Percentiles rank a stretch among this genome's conserved stretches.
These are phyloP conservation scores for Kuraishia hungarica DNA, from an alignment of 805 yeast species.

Conservation along the genomic window DNA sequence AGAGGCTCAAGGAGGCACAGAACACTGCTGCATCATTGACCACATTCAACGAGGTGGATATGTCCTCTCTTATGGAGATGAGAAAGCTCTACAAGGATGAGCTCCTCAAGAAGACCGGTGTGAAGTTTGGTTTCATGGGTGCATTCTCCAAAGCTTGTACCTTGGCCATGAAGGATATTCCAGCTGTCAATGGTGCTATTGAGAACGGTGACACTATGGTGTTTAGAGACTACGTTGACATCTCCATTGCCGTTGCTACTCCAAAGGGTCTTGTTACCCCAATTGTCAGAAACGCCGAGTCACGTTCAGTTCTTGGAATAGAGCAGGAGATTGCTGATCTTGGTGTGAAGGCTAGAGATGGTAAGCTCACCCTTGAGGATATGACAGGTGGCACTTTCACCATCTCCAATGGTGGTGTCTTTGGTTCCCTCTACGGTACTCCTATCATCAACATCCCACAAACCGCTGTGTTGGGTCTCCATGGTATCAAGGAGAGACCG, in stretches of 20 bases:
- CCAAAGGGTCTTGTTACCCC: conserved; percentile 99
- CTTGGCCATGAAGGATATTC: conserved; percentile 89
- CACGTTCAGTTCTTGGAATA: conserved; percentile 76
- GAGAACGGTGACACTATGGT: conserved; percentile 89
- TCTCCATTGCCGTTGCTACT: conserved; percentile 95
- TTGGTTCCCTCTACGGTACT: conserved; percentile 95
- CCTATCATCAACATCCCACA: conserved; percentile 98
- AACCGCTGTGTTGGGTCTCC: conserved; percentile 95
- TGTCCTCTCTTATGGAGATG: conserved; percentile 86
- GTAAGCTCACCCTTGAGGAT: conserved; percentile 92
- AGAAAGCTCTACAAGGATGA: conserved; percentile 97
- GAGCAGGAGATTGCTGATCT: conserved; percentile 77
- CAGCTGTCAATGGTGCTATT: conserved; percentile 92
- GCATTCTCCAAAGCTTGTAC: conserved; percentile 91
- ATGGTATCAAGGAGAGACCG: conserved; percentile 96
- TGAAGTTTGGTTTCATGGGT: conserved; percentile 98
- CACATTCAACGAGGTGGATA: conserved; percentile 96
- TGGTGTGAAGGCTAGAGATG: conserved; percentile 93
- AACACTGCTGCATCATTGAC: conserved; percentile 98
- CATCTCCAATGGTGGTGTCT: conserved; percentile 98
- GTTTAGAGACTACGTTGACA: conserved; percentile 92
- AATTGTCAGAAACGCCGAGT: conserved; percentile 94
- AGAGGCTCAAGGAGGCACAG: conserved; percentile 97
- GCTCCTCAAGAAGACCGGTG: conserved; percentile 84
- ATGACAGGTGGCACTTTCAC: conserved; percentile 99